phyloP scores from a whole-genome alignment of 1,284 basidiomycete genomes.

The Sanghuangporus baumii region DNA sequence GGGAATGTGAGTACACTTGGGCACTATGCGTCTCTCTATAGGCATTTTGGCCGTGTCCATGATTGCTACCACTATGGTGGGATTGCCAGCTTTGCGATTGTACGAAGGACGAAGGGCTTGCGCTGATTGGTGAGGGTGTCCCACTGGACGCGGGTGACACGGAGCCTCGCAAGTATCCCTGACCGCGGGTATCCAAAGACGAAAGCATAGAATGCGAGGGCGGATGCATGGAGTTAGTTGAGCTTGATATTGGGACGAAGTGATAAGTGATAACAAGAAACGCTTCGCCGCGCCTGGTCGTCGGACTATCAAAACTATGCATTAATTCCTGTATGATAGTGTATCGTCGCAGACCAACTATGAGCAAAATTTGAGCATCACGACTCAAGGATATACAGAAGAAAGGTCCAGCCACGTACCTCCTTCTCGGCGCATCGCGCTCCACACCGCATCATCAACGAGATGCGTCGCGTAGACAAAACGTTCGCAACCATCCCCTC shows the following conservation, averaged over 20 bases:
- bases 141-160: not conserved
- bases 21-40: not conserved
- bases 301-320: conserved; percentile 4
- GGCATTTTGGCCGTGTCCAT: not conserved
- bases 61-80: not conserved
- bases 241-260: conserved; percentile 2
- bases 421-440: conserved; percentile 6
- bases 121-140: not conserved
- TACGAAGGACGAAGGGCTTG: not conserved
- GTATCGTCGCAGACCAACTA: conserved; percentile 6
- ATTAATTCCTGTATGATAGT: conserved; percentile 14
- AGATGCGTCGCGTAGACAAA: conserved; percentile 13
- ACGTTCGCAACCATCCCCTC: conserved; percentile 3
- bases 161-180: not conserved
- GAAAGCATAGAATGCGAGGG: not conserved
- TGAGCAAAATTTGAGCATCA: not conserved
- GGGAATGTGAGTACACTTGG: not conserved
- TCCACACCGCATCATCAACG: conserved; percentile 6
- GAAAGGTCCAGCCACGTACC: conserved; percentile 1
- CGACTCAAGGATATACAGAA: not conserved
- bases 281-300: conserved; percentile 3
- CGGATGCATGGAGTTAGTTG: not conserved
- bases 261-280: conserved; percentile 14
- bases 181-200: not conserved
- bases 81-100: not conserved